Conservation (phyloP, 106 monocot species). For the Triglochin maritima region DNA sequence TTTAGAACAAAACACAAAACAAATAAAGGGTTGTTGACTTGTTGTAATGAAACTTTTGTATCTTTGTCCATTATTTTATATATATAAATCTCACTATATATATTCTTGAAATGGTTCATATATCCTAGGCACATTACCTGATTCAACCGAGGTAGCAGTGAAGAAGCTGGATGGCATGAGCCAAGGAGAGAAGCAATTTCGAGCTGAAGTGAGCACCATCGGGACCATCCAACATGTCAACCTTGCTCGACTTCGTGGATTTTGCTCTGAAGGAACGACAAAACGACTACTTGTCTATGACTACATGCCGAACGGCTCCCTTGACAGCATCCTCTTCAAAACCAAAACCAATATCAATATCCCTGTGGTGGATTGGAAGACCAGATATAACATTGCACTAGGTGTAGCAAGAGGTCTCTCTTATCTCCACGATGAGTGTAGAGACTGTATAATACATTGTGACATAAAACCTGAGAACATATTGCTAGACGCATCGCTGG, state of each 20-base stretch:
- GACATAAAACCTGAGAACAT: constrained; percentile 75
- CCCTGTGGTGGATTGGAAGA: constrained; percentile 15
- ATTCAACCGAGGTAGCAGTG: constrained; percentile 30
- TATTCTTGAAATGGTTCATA: no score
- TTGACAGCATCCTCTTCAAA: constrained; percentile 29
- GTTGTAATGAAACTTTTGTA: no score
- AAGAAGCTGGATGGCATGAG: constrained; percentile 45
- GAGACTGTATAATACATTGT: constrained; percentile 50
- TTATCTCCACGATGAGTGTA: constrained; percentile 55
- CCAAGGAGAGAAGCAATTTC: constrained; percentile 48
- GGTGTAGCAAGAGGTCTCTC: constrained; percentile 42
- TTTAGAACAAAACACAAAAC: no score
- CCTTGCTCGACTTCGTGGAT: constrained; percentile 50
- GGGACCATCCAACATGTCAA: constrained; percentile 53
- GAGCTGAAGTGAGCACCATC: constrained; percentile 51
- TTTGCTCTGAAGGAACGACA: constrained; percentile 45
- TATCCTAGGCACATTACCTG: constrained; percentile 15
- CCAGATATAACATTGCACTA: constrained; percentile 23
- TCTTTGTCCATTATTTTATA: no score
- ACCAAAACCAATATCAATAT: no score
- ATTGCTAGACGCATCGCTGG: constrained; percentile 22
- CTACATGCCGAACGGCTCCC: constrained; percentile 43
- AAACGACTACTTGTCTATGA: constrained; percentile 47
- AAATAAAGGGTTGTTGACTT: no score
- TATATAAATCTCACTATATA: no score